phyloP scores from a whole-genome alignment of 106 monocot species.

The Allium fistulosum region DNA sequence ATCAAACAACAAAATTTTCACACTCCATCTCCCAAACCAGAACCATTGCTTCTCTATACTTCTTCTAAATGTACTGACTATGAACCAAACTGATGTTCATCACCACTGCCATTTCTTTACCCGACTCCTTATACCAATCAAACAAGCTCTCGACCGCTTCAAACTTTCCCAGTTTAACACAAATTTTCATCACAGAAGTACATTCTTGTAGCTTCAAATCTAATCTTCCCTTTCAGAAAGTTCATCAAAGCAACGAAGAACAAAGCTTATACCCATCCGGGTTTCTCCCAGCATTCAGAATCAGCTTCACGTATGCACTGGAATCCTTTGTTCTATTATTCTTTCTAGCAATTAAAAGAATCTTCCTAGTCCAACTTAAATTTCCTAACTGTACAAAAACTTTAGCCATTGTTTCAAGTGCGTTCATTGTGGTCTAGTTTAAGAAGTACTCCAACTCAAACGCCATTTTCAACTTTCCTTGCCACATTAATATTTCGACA shows the following conservation, averaged over 20 bases:
- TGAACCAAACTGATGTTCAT: conserved; percentile 79
- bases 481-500: conserved; percentile 68
- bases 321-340: conserved; percentile 46
- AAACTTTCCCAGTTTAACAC: conserved; percentile 57
- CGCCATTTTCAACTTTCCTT: conserved; percentile 38
- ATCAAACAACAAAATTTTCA: conserved; percentile 35
- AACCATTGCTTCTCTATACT: conserved; percentile 51
- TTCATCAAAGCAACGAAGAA: conserved; percentile 53
- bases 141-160: conserved; percentile 78
- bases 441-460: conserved; percentile 40
- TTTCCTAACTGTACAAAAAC: conserved; percentile 65
- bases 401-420: conserved; percentile 76
- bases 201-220: conserved; percentile 67
- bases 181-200: conserved; percentile 83
- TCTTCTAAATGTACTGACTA: conserved; percentile 36
- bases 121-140: conserved; percentile 53
- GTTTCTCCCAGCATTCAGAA: conserved; percentile 50
- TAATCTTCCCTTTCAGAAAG: conserved; percentile 53
- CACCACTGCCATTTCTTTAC: conserved; percentile 37
- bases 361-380: conserved; percentile 38
- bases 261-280: conserved; percentile 62
- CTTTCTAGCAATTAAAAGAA: conserved; percentile 55
- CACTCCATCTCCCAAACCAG: conserved; percentile 89
- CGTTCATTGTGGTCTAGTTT: conserved; percentile 46
- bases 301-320: conserved; percentile 69